Evolutionary conservation across 2,329 filamentous ascomycete species (phyloP), one percentile per base, ranked within the genome.

Genomic region (Penicillium concentricum): DNA sequence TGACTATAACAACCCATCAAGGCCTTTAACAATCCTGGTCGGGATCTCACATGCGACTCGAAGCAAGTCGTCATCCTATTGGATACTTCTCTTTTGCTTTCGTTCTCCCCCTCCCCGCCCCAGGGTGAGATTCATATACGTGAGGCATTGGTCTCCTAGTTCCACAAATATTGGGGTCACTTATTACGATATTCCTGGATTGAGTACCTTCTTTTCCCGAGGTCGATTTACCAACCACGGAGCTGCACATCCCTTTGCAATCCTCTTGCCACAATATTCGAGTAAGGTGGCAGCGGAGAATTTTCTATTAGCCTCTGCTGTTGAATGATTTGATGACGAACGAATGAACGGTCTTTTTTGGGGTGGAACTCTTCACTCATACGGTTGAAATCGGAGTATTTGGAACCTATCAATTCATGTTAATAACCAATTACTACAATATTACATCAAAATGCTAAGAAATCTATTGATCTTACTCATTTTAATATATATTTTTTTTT

Each of bases 281-380:
- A 51, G 22, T 9, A 6, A 34, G 30, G 2, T 47, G 24, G 13
- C 13, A 35, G 39, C 20, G 7, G 22, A 37, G 16, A 28, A 28
- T 20, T 8, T 20, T 24, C 7, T 9, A 24, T 28, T n/a, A 24
- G n/a, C 22, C 16, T 35, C 28, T 30, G 13, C 35, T 41, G 15
- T 24, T 49, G 30, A 50, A 64, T 52, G 60, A 63, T 43, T 37
- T 55, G n/a, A 65, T 49, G 63, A 66, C 59, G 42, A 65, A 63
- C 41, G 46, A 48, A 37, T 41, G 38, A 43, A 45, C 56, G 38
- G 50, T 53, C 26, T 61, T 20, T 20, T 37, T 52, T 24, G 30
- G 26, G 47, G 41, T 34, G 48, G 16, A 41, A 51, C n/a, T 52
- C 34, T 52, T 45, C 41, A 41, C 54, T 53, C 34, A 48, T 18